Evolutionary conservation across 1,284 basidiomycete genomes (phyloP), one percentile per base, ranked within the genome.

Genomic region (Pseudozyma hubeiensis): DNA sequence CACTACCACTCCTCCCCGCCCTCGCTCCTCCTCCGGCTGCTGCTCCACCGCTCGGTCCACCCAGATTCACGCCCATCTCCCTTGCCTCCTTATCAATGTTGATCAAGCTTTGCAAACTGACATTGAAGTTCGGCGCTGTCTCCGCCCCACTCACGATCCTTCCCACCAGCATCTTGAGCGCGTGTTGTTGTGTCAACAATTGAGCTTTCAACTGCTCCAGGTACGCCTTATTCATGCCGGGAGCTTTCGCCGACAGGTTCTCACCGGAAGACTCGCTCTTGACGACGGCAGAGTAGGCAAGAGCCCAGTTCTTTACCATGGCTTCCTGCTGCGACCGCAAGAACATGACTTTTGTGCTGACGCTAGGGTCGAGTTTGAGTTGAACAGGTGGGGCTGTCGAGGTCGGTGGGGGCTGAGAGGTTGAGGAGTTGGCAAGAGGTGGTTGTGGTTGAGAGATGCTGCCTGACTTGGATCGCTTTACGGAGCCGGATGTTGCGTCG

Each of bases 31-130:
- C 35, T 37, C 35, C 8, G 8, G 35, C 60, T 11, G 39, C 48
- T 13, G 39, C 53, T 5, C 60, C 64, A 39, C 54, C 43, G 31
- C 75, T 55, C 5, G 79, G 78, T 7, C 79, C 79, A 14, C 76
- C 71, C 29, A 81, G 54, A 13, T 65, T 52, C 3, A 81, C 63
- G 14, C 78, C 78, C 56, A 75, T 70, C 45, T 81, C 75, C 37
- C 53, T 64, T 4, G 79, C 79, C 53, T 81, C 79, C 55, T 77
- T 79, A 34, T 79, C 78, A 39, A 81, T 81, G 13, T 66, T 76
- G 31, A 79, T 68, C 50, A 81, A 61, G 31, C 73, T 68, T 52
- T 77, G 78, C 34, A 79, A 37, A 34, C 72, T 68, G 3, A 64
- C 62, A 35, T 77, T 78, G 50, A 81, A 70, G 35, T 79, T 75